Evolutionary conservation across 2,329 filamentous ascomycete species (phyloP), one percentile per base, ranked within the genome.

Genomic region (Myriosclerotinia scirpicola): DNA sequence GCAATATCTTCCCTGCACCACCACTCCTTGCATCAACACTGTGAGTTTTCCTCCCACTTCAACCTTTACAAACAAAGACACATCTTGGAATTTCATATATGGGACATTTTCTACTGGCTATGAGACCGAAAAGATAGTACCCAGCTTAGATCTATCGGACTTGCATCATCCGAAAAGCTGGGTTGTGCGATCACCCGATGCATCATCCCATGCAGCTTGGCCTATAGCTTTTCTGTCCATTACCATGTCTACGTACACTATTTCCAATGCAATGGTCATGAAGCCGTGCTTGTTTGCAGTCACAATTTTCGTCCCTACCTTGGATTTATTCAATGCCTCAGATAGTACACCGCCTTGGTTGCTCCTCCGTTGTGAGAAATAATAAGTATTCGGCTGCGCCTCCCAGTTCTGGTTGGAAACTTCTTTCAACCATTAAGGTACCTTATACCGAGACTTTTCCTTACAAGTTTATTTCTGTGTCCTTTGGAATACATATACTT

Each of bases 171-270:
- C 20, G 44, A 60, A 15, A 50, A 60, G 56, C 30, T 60, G 56
- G 44, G 44, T 50, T 38, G 56, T 60, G 56, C 56, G 20, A 60
- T 60, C 56, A 60, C 56, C 44, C 44, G 56, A 50, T 48, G 50
- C 20, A 38, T 60, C 15, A 6, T 34, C 30, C 30, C 26, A 50
- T 60, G 56, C 56, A 50, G 44, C 56, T 50, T 50, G 56, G 44
- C 44, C 38, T 15, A 38, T 38, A 11, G 5, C 42, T 12, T 60
- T 48, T 60, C 42, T 36, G n/a, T 38, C 30, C 14, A 59, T n/a
- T 46, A 30, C 56, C 56, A 60, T 60, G 30, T 60, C 17, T 38
- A 48, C 56, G 48, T 12, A 22, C 30, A 38, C 56, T 36, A 22
- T 17, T 36, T 22, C 42, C 56, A 48, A 48, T n/a, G 15, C 20